These are phyloP conservation scores for Kazachstania viticola DNA, from an alignment of 805 yeast genomes.

Conservation along the genomic window DNA sequence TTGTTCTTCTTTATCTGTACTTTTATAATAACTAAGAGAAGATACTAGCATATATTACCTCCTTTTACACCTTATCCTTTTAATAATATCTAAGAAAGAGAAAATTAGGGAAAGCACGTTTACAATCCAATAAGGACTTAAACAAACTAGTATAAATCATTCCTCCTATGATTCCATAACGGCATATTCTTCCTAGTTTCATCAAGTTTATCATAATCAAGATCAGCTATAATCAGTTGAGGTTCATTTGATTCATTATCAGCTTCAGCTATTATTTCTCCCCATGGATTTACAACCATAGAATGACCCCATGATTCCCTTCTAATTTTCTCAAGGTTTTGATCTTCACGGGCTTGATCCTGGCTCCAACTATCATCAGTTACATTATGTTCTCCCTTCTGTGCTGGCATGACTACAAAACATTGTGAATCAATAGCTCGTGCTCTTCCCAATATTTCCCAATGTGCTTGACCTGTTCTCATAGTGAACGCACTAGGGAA, in stretches of 20 bases:
- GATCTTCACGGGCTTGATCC: slow-evolving; percentile 2
- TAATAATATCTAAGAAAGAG: too few relatives aligned
- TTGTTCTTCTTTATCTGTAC: too few relatives aligned
- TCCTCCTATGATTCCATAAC: slow-evolving; percentile 58
- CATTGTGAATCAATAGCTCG: slow-evolving; percentile 85
- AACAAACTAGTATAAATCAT: slow-evolving; percentile 10
- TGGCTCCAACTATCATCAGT: slow-evolving; percentile 29
- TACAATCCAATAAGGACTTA: background rate
- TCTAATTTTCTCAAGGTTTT: slow-evolving; percentile 7
- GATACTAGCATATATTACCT: too few relatives aligned
- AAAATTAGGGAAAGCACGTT: too few relatives aligned
- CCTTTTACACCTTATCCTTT: too few relatives aligned
- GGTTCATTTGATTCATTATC: slow-evolving; percentile 32
- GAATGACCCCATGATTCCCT: slow-evolving; percentile 83
- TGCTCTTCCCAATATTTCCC: slow-evolving; percentile 69
- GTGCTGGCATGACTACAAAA: slow-evolving; percentile 83
- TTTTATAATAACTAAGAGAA: too few relatives aligned
- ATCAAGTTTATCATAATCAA: slow-evolving; percentile 41
- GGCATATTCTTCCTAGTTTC: slow-evolving; percentile 64
- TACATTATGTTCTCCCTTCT: slow-evolving; percentile 64
- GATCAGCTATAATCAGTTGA: slow-evolving; percentile 50
- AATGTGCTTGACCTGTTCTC: slow-evolving; percentile 84
- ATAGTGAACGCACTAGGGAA: slow-evolving; percentile 91
- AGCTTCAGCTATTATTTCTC: slow-evolving; percentile 53
- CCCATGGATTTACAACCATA: slow-evolving; percentile 88